Evolutionary conservation across 768 basidiomycete species (phyloP).

Genomic region (Daedalea quercina): DNA sequence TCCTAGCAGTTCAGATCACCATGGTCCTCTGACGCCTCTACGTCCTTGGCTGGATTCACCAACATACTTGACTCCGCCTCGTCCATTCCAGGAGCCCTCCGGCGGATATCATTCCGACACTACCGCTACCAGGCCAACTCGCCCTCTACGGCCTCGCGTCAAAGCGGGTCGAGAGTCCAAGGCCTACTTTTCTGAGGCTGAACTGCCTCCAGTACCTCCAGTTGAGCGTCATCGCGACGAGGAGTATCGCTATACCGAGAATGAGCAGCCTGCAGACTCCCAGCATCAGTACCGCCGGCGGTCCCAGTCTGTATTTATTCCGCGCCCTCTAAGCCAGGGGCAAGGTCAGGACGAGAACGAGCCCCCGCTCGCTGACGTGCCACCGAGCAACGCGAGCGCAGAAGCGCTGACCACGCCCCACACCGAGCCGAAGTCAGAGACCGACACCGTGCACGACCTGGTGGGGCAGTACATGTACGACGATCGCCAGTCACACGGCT

Average conservation of each 20-base stretch:
- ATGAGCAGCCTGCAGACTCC: slow-evolving; percentile 8
- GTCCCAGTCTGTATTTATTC: slow-evolving; percentile 22
- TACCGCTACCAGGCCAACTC: slow-evolving; percentile 10
- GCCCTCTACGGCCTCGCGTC: slow-evolving; percentile 16
- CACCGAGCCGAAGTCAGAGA: slow-evolving; percentile 1
- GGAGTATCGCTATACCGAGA: slow-evolving; percentile 4
- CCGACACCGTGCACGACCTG: not conserved
- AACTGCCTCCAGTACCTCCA: slow-evolving; percentile 6
- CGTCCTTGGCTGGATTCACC: not conserved
- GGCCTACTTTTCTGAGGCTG: slow-evolving; percentile 19
- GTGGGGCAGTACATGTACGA: slow-evolving; percentile 20
- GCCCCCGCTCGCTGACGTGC: not conserved
- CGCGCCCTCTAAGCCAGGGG: slow-evolving; percentile 10
- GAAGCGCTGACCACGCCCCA: not conserved
- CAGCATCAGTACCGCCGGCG: slow-evolving; percentile 23
- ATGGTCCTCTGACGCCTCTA: not conserved
- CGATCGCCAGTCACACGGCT: slow-evolving; percentile 23
- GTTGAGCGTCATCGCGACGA: slow-evolving; percentile 5
- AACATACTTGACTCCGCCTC: not conserved
- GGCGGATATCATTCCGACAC: slow-evolving; percentile 17
- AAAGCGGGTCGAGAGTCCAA: slow-evolving; percentile 14
- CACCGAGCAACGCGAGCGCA: slow-evolving; percentile 1
- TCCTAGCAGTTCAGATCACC: not conserved
- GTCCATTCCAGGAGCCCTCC: slow-evolving; percentile 9
- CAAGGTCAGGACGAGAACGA: slow-evolving; percentile 1